phyloP scores from a whole-genome alignment of 345 rosid genomes.

The Dipteronia sinensis region DNA sequence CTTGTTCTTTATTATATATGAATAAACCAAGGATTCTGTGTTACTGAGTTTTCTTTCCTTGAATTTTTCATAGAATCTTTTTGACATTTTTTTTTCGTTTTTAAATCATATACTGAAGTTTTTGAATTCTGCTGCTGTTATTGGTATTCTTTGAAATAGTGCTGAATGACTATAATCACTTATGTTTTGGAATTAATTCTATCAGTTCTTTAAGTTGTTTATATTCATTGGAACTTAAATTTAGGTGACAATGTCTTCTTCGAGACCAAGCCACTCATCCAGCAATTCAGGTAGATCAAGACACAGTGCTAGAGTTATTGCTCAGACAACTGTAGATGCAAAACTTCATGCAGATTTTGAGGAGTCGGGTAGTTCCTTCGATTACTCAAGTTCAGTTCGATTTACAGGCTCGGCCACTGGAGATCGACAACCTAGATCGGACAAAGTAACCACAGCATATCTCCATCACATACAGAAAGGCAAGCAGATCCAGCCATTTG shows the following conservation, averaged over 20 bases:
- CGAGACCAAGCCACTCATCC: constrained; percentile 80
- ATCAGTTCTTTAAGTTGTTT: background rate
- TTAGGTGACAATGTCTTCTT: constrained; percentile 66
- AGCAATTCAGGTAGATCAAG: constrained; percentile 71
- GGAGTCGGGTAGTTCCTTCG: constrained; percentile 87
- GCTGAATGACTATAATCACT: background rate
- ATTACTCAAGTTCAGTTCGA: constrained; percentile 83
- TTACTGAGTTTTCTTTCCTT: constrained; percentile 6
- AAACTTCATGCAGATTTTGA: constrained; percentile 90
- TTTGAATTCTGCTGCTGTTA: background rate
- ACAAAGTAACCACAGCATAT: constrained; percentile 84
- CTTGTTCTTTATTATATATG: background rate
- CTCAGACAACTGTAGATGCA: constrained; percentile 93
- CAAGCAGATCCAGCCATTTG: constrained; percentile 92
- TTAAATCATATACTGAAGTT: background rate
- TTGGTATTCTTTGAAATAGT: background rate
- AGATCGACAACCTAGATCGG: constrained; percentile 64
- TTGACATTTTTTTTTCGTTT: background rate
- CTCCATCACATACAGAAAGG: constrained; percentile 98
- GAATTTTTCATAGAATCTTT: background rate
- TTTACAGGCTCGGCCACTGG: constrained; percentile 41
- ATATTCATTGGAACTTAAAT: background rate
- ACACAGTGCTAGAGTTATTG: constrained; percentile 79
- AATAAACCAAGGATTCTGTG: background rate
- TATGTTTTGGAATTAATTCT: background rate